Base-by-base conservation (phyloP, 768 basidiomycete species). In the Podaxis pistillaris region DNA sequence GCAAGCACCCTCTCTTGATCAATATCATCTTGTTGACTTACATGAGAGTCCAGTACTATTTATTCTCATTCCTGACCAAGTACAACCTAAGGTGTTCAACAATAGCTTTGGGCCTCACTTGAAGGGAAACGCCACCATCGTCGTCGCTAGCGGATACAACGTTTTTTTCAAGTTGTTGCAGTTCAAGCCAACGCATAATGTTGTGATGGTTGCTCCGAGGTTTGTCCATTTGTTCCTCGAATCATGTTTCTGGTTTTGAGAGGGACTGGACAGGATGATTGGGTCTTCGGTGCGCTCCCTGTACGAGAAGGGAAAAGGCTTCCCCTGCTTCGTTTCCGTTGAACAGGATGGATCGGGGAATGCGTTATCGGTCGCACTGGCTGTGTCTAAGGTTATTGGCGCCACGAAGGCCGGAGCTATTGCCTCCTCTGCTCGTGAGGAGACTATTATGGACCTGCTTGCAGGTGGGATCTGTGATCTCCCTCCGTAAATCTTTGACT, bases 191-290 rank as follows among this genome's bases (percentile, higher is more conserved):
- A 71, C 75, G 19, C 85, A 86, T 66, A 80, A 86, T 68, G 84
- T 87, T 28, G 81, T 86, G 26, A 88, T 87, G 86, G 86, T 88
- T 54, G 86, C 86, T 17, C 86, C 86, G 12, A 79, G 86, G 86
- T 84, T 63, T 28, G 64, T 65, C 28, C 12, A 36, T 53, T 28
- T 15, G 28, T 9, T 22, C 11, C 37, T 41, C 24, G n/a, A 22
- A 12, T n/a, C 17, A 60, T 13, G 7, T 26, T 59, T 28, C 19
- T 60, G 63, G 53, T 60, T 55, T 1, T 49, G 30, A 53, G 22
- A 30, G 44, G 15, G 22, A 5, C 12, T 12, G 24, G 37, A 24
- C 64, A 86, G 86, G 44, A 87, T 87, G 86, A 87, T 87, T 62
- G 86, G 86, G 8, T 86, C 84, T 36, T 86, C 86, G 8, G 86